Percentiles rank a stretch among this genome's conserved stretches.
These are phyloP conservation scores for Trichoderma citrinoviride DNA, from an alignment of 2,329 filamentous ascomycete genomes.

Conservation along the genomic window DNA sequence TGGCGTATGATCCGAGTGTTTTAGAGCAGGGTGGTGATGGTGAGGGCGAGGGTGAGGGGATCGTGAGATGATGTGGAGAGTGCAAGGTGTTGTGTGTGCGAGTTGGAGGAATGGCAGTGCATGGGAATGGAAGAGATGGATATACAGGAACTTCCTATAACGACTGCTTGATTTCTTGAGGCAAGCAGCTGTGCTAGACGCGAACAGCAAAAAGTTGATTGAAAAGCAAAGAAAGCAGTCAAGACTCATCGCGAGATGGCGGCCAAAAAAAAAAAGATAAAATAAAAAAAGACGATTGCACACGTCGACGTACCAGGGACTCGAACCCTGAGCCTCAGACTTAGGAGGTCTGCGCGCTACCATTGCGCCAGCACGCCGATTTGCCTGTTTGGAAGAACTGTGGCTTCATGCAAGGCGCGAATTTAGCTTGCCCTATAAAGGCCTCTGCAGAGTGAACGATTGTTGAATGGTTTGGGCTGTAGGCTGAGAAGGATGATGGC, in stretches of 20 bases:
- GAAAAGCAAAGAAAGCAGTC: not conserved
- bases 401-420: constrained; percentile 13
- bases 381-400: not conserved
- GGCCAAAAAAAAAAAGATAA: not conserved
- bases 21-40: not conserved
- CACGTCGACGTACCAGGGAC: constrained; percentile 37
- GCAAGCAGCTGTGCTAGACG: not conserved
- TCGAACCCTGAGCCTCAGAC: constrained; percentile 43
- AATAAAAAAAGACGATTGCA: not conserved
- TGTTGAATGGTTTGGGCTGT: not conserved
- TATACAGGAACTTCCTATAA: no score
- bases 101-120: no score
- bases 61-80: not conserved
- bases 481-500: no score
- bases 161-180: no score
- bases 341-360: constrained; percentile 43
- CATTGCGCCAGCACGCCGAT: constrained; percentile 38
- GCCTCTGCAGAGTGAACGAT: not conserved
- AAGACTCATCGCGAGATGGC: not conserved
- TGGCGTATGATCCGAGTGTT: constrained; percentile 42
- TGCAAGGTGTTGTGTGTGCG: no score
- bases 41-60: not conserved
- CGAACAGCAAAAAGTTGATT: not conserved
- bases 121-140: not conserved
- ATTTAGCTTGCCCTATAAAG: constrained; percentile 13